A percentile compares a stretch with the other conserved stretches of the same genome.
Evolutionary conservation across 2,329 filamentous ascomycete species (phyloP).

Genomic region (Colletotrichum tabaci): DNA sequence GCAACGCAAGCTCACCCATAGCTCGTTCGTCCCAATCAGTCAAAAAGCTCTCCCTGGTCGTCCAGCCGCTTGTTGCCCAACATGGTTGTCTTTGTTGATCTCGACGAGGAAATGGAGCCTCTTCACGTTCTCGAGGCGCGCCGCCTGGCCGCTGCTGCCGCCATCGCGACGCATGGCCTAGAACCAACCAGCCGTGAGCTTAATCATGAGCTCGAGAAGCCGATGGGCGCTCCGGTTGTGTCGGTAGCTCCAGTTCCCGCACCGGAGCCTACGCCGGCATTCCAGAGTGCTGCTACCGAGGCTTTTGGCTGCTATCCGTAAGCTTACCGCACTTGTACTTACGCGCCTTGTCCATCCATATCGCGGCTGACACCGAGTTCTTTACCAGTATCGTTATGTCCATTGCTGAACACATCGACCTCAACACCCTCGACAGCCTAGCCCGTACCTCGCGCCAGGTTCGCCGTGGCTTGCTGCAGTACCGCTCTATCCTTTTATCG

Average conservation of each 20-base stretch:
- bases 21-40: constrained; percentile 21
- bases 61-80: constrained; percentile 5
- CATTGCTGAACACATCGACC: constrained; percentile 83
- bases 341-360: background rate
- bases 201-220: constrained; percentile 11
- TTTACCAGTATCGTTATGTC: constrained; percentile 78
- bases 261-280: constrained; percentile 35
- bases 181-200: constrained; percentile 28
- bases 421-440: constrained; percentile 88
- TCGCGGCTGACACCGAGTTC: constrained; percentile 17
- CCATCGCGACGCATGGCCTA: constrained; percentile 32
- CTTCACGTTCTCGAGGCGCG: constrained; percentile 33
- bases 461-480: constrained; percentile 83
- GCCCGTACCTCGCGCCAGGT: constrained; percentile 87
- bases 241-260: constrained; percentile 4
- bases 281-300: constrained; percentile 47
- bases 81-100: constrained; percentile 46
- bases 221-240: constrained; percentile 3
- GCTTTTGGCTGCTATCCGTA: constrained; percentile 57
- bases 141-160: constrained; percentile 32
- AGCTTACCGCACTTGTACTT: constrained; percentile 17
- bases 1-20: constrained; percentile 26
- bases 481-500: constrained; percentile 79
- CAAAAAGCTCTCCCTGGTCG: constrained; percentile 22
- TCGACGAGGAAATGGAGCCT: constrained; percentile 45